Percentiles rank a stretch among this genome's conserved stretches.
These are phyloP conservation scores for Fusarium gaditjirri DNA, from an alignment of 2,329 filamentous ascomycete species.

Conservation along the genomic window DNA sequence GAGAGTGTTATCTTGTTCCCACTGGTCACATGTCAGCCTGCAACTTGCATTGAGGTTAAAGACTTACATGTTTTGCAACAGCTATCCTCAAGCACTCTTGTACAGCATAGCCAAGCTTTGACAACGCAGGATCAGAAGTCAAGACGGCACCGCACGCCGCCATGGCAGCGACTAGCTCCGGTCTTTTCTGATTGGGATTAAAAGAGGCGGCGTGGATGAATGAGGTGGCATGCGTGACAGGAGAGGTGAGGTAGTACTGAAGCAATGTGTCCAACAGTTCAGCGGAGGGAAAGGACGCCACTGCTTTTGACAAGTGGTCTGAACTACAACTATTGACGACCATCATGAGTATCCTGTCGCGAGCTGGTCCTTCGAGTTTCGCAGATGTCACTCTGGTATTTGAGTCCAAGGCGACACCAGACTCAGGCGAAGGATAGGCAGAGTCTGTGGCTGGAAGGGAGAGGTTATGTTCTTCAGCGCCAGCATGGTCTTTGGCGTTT, in stretches of 20 bases:
- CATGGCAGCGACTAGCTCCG: slow-evolving; percentile 52
- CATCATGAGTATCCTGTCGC: slow-evolving; percentile 47
- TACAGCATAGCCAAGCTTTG: slow-evolving; percentile 54
- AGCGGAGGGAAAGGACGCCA: slow-evolving; percentile 53
- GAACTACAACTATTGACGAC: slow-evolving; percentile 44
- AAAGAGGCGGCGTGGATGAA: slow-evolving; percentile 54
- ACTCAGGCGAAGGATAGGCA: slow-evolving; percentile 40
- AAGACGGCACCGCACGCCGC: slow-evolving; percentile 51
- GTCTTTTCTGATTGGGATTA: slow-evolving; percentile 48
- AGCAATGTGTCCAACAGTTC: slow-evolving; percentile 53
- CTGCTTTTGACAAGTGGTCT: slow-evolving; percentile 41
- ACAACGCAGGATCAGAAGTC: slow-evolving; percentile 50
- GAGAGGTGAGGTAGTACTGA: slow-evolving; percentile 50
- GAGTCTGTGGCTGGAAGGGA: slow-evolving; percentile 39
- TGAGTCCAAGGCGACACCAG: slow-evolving; percentile 28
- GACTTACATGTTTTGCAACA: slow-evolving; percentile 30
- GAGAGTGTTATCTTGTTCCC: slow-evolving; percentile 49
- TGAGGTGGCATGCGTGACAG: slow-evolving; percentile 42
- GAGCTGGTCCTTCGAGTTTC: slow-evolving; percentile 29
- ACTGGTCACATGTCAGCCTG: neutral
- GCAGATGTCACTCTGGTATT: slow-evolving; percentile 36
- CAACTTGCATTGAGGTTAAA: no score
- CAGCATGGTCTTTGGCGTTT: slow-evolving; percentile 45
- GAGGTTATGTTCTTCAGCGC: slow-evolving; percentile 48
- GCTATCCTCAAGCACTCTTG: slow-evolving; percentile 49